A percentile compares a stretch with the other conserved stretches of the same genome.
phyloP scores from a whole-genome alignment of 345 rosid genomes.

The Erucastrum elatum region DNA sequence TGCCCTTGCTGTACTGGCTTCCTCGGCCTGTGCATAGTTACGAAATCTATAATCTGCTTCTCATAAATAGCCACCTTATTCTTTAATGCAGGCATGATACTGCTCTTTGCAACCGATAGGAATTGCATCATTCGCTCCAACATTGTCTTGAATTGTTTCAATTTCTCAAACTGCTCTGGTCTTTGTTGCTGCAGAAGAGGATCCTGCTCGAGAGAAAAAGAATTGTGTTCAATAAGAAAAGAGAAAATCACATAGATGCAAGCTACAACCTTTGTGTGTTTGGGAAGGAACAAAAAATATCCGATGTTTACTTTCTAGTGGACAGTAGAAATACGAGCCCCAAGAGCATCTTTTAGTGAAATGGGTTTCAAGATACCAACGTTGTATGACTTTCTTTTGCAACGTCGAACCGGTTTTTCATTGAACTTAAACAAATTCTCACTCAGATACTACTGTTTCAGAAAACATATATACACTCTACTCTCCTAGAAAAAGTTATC shows the following conservation, averaged over 20 bases:
- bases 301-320: slow-evolving; percentile 6
- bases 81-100: slow-evolving; percentile 47
- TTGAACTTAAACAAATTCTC: background rate
- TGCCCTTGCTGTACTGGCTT: slow-evolving; percentile 71
- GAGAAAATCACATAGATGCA: slow-evolving; percentile 17
- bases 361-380: slow-evolving; percentile 15
- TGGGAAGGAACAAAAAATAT: slow-evolving; percentile 19
- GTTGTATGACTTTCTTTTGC: background rate
- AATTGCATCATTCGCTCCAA: slow-evolving; percentile 64
- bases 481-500: background rate
- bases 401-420: background rate
- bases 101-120: slow-evolving; percentile 58
- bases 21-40: slow-evolving; percentile 60
- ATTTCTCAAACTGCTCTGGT: slow-evolving; percentile 69
- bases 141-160: slow-evolving; percentile 57
- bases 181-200: slow-evolving; percentile 67
- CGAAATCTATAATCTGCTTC: slow-evolving; percentile 65
- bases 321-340: slow-evolving; percentile 10
- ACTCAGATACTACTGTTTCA: background rate
- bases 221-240: background rate
- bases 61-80: slow-evolving; percentile 73
- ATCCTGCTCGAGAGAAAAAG: slow-evolving; percentile 50
- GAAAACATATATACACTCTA: background rate
- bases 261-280: background rate
- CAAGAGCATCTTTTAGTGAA: background rate